Evolutionary conservation across 768 basidiomycete genomes (phyloP).

Genomic region (Mycena olivaceomarginata): DNA sequence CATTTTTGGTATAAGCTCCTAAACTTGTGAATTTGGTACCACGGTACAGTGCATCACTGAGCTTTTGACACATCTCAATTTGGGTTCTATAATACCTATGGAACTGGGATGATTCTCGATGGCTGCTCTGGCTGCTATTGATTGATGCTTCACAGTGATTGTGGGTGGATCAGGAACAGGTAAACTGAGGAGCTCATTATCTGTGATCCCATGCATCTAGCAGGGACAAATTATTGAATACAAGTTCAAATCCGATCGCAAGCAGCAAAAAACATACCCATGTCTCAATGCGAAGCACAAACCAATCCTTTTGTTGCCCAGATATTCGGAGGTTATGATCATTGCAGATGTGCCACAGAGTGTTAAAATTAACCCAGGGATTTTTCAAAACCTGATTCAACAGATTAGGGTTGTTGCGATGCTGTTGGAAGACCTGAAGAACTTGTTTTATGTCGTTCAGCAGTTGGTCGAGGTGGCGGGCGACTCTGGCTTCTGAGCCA

Average conservation of each 20-base stretch:
- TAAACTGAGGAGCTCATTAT: background rate
- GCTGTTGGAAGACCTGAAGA: background rate
- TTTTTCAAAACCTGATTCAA: background rate
- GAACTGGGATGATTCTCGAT: background rate
- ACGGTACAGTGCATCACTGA: background rate
- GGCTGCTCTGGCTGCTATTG: background rate
- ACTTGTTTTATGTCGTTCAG: background rate
- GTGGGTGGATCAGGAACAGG: background rate
- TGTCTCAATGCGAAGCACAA: background rate
- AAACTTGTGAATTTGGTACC: background rate
- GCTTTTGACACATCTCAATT: background rate
- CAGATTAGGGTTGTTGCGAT: background rate
- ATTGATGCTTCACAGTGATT: background rate
- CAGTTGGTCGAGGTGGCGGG: background rate
- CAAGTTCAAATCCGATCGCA: background rate
- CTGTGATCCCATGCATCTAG: constrained; percentile 1
- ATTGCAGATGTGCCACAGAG: constrained; percentile 29
- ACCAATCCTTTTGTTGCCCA: background rate
- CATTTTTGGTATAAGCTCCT: background rate
- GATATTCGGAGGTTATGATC: constrained; percentile 4
- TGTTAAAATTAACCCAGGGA: background rate
- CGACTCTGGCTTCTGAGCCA: constrained; percentile 22
- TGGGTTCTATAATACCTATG: background rate
- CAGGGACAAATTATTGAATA: background rate
- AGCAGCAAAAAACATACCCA: background rate